Evolutionary conservation across 164 flowering plant species (phyloP).

Genomic region (Taxillus chinensis): DNA sequence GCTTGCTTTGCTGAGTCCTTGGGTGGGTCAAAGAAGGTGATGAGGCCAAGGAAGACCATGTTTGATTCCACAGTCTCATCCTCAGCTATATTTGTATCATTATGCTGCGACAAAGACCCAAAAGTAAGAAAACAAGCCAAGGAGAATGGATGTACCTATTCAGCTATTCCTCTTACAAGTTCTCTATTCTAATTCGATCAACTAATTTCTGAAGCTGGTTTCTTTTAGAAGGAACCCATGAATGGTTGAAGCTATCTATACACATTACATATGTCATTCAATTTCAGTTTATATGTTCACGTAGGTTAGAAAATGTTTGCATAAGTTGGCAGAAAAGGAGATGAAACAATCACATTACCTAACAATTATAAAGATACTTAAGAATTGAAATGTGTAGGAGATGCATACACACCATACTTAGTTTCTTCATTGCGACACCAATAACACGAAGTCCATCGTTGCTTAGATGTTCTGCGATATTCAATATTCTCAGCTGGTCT

Average conservation of each 20-base stretch:
- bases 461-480: constrained; percentile 37
- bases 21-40: constrained; percentile 72
- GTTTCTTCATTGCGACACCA: constrained; percentile 45
- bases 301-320: too few species aligned
- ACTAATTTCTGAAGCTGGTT: too few species aligned
- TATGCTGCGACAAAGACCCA: constrained; percentile 18
- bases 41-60: constrained; percentile 63
- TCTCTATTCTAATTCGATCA: too few species aligned
- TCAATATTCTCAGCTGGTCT: constrained; percentile 36
- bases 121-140: background rate
- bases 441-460: constrained; percentile 55
- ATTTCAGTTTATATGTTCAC: too few species aligned
- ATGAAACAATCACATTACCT: too few species aligned
- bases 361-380: too few species aligned
- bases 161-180: too few species aligned
- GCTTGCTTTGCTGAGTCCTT: constrained; percentile 82
- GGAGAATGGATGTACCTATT: background rate
- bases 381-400: background rate
- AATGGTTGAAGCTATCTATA: too few species aligned
- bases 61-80: constrained; percentile 37
- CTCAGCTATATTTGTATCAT: constrained; percentile 3
- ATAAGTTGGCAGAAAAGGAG: too few species aligned
- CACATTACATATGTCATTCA: too few species aligned
- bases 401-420: constrained; percentile 20
- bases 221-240: too few species aligned